Base-by-base conservation (phyloP, 768 basidiomycete species). In the Gloeostereum incarnatum region DNA sequence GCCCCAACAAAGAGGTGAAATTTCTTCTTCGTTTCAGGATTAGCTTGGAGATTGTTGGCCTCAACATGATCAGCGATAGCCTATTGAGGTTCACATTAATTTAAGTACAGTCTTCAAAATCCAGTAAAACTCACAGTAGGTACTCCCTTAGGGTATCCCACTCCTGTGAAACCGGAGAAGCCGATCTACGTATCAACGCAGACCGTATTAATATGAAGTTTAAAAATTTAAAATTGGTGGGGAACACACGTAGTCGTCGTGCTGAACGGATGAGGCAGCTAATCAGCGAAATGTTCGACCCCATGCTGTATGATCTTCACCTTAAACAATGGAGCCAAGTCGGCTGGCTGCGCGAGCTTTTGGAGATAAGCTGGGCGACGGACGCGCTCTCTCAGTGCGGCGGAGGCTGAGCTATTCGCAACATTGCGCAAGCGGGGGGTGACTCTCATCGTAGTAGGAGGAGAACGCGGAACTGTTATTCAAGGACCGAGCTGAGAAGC, bases 1-100 rank as follows among this genome's bases (percentile, higher is more conserved):
- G 68, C 68, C 5, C 69, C 68, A 11, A 71, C 68, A 42, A 71
- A 69, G 13, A 69, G 52, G 42, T 68, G 66, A 54, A 71, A 69
- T 43, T 57, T 65, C 39, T 62, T 63, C 49, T 71, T 66, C 5
- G 66, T 67, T 2, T 41, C 41, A 8, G 63, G 63, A 40, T 63
- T 48, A 4, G 53, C 62, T 56, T 71, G 68, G 23, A 69, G 59
- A 46, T 63, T 65, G 49, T 65, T 65, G 4, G 51, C 30, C 43
- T 68, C 63, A 34, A 64, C 48, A 41, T 69, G 54, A 44, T 69
- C 61, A 17, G 69, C 69, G 25, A 71, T 69, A 16, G 68, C 68
- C 65, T 68, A 24, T 1, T 17, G 23, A 43, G 6, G 9, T 7
- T 10, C 4, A 8, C 2, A 8, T 24, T 1, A 17, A 31, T 6